phyloP scores from a whole-genome alignment of 176 grass and related monocot genomes.

The Dendrocalamus sinicus region DNA sequence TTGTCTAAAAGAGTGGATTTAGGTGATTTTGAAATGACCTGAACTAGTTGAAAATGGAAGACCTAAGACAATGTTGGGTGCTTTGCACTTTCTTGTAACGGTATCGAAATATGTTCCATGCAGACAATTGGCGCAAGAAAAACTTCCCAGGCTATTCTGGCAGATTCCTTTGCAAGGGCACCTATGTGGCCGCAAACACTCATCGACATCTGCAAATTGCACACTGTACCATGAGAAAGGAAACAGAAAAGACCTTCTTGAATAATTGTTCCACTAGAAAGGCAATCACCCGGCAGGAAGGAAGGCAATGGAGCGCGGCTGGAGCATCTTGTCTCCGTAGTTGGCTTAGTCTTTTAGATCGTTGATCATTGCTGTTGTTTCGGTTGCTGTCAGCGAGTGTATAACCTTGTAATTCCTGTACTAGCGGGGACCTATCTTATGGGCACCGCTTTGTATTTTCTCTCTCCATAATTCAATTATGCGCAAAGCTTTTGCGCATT shows the following conservation, averaged over 20 bases:
- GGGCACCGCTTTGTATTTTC: no score
- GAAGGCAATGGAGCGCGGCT: no score
- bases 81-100: neutral
- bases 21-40: neutral
- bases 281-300: neutral
- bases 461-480: no score
- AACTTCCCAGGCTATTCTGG: conserved; percentile 23
- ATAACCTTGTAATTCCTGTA: no score
- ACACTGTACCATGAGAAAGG: neutral
- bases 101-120: conserved; percentile 26
- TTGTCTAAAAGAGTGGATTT: no score
- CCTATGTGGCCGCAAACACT: conserved; percentile 35
- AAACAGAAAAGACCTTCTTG: neutral
- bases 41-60: neutral
- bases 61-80: conserved; percentile 28
- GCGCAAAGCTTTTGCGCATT: no score
- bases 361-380: no score
- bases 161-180: conserved; percentile 33
- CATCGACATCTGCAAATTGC: conserved; percentile 41
- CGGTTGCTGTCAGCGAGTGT: no score
- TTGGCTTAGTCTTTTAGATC: no score
- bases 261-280: neutral
- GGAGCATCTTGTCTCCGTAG: no score
- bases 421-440: no score
- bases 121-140: conserved; percentile 26